Percentiles rank a stretch among this genome's conserved stretches.
Conservation (phyloP, 208 protist genomes). For the Entamoeba histolytica region DNA sequence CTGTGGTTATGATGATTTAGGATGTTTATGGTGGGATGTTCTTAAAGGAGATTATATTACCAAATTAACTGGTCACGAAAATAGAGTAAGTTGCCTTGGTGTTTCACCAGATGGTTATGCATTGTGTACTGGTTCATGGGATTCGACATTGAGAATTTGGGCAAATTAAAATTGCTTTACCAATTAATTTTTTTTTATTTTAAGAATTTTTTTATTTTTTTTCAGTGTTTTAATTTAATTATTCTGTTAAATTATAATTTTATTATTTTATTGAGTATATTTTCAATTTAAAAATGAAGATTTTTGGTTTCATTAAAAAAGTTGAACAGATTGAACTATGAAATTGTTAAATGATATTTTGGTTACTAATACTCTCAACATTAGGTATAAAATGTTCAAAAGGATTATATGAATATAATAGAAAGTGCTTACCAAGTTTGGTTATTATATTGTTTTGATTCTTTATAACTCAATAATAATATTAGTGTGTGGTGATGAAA, state of each 20-base stretch:
- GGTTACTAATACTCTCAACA: too few relatives aligned
- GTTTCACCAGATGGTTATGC: conserved; percentile 51
- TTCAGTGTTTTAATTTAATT: not conserved
- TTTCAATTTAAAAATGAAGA: not conserved
- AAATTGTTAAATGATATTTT: too few relatives aligned
- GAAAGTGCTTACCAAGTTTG: not conserved
- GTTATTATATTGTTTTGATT: not conserved
- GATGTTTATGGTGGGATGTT: conserved; percentile 59
- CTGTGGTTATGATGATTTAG: conserved; percentile 57
- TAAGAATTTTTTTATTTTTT: not conserved
- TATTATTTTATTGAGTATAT: not conserved
- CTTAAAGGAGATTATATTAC: conserved; percentile 42
- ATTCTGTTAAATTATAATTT: not conserved
- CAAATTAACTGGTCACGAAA: conserved; percentile 49
- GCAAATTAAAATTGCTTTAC: not conserved
- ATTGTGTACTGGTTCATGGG: conserved; percentile 57
- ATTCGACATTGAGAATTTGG: conserved; percentile 43
- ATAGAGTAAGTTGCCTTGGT: conserved; percentile 46
- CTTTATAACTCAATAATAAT: not conserved
- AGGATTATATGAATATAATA: not conserved
- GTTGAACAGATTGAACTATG: too few relatives aligned
- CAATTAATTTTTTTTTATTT: too few relatives aligned
- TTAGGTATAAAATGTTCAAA: not conserved
- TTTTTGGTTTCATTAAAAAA: not conserved
- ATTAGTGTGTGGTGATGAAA: not conserved